phyloP scores from a whole-genome alignment of 2,329 filamentous ascomycete species.

The Byssoonygena ceratinophila region DNA sequence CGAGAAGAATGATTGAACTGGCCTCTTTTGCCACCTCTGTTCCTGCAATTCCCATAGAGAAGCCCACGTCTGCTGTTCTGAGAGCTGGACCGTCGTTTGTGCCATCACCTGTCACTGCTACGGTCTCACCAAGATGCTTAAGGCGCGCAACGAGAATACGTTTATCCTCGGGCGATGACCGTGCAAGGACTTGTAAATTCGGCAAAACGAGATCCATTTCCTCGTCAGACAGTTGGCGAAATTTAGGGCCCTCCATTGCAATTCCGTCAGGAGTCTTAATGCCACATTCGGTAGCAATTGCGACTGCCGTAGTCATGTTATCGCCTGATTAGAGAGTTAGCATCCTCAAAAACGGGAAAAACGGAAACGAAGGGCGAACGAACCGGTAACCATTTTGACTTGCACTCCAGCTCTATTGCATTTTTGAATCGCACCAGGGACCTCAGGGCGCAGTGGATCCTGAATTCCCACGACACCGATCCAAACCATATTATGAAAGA shows the following conservation, averaged over 20 bases:
- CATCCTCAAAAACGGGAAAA: neutral
- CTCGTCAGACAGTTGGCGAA: constrained; percentile 50
- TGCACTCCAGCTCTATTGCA: constrained; percentile 59
- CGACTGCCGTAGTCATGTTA: constrained; percentile 60
- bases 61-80: constrained; percentile 56
- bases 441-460: constrained; percentile 59
- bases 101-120: constrained; percentile 54
- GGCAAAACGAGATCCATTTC: constrained; percentile 52
- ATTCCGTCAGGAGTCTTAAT: constrained; percentile 51
- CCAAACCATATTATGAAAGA: constrained; percentile 65
- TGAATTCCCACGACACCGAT: constrained; percentile 63
- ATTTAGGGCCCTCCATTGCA: constrained; percentile 59
- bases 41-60: constrained; percentile 57
- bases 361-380: constrained; percentile 1
- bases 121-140: constrained; percentile 53
- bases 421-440: constrained; percentile 55
- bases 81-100: constrained; percentile 58
- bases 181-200: constrained; percentile 52
- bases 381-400: constrained; percentile 60
- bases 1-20: constrained; percentile 57
- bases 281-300: constrained; percentile 63
- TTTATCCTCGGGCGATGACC: constrained; percentile 58
- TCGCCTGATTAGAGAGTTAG: constrained; percentile 36
- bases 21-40: constrained; percentile 60
- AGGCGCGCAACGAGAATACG: constrained; percentile 52